Evolutionary conservation across 495 filamentous ascomycete genomes (phyloP), one percentile per base, ranked within the genome.

Genomic region (Hypomontagnella submonticulosa): DNA sequence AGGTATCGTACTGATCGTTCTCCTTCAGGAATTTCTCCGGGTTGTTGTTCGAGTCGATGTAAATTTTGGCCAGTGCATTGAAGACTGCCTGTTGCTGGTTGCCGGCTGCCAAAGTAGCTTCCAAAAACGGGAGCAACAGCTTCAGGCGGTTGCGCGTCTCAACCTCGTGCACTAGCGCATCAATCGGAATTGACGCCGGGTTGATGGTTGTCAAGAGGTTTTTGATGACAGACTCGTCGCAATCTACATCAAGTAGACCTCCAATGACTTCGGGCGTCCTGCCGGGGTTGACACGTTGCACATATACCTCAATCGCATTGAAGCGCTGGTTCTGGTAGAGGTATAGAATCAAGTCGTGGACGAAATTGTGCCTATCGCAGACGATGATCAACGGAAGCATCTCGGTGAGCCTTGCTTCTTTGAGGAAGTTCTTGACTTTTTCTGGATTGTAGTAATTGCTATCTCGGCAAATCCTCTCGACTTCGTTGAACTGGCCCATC

Each of bases 271-370:
- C 90, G 4, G 96, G 96, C 19, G 96, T 93, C 66, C 95, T 84
- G n/a, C 87, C 83, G 12, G 96, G 94, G 77, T 99, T 99, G 67
- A 99, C 92, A 20, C 93, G 90, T 82, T 99, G 96, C n/a, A 99
- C 96, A 69, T 99, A 99, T 48, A 96, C 88, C 79, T 99, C 96
- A 66, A 99, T 99, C 11, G 96, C 97, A 80, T 97, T 96, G 89
- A 96, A 99, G 72, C 97, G 96, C 77, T 98, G 95, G 79, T 97
- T 97, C 78, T 97, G 93, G 82, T 98, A 99, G 19, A 99, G 91
- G 76, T 97, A 98, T 18, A 98, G 85, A 20, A 99, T 91, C 70
- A 99, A 75, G 74, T 99, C 96, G 71, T 99, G 96, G 57, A 97
- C 92, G 73, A 99, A 94, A 80, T 97, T 96, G 85, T 96, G 97